Evolutionary conservation across 192 early-diverging fungal species (phyloP).

Genomic region (Chytriomyces hyalinus): DNA sequence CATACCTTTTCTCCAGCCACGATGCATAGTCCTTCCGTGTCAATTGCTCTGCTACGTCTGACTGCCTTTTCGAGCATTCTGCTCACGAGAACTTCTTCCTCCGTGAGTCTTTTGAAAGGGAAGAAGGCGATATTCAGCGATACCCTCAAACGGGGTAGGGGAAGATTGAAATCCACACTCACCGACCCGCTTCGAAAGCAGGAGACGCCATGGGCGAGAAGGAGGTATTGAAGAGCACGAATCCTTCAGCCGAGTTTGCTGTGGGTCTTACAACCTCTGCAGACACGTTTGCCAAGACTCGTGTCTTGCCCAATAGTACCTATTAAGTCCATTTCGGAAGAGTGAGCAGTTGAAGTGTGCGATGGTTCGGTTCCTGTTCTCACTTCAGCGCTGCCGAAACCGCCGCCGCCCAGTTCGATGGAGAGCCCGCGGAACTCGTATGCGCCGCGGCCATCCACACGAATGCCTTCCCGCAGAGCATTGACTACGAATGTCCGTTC

Average conservation of each 20-base stretch:
- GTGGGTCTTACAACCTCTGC: conserved; percentile 65
- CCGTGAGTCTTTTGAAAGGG: conserved; percentile 59
- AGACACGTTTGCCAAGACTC: conserved; percentile 56
- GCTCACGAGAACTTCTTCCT: conserved; percentile 83
- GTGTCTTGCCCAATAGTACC: conserved; percentile 84
- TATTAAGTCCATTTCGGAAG: conserved; percentile 65
- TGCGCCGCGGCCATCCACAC: conserved; percentile 79
- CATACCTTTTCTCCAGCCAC: conserved; percentile 88
- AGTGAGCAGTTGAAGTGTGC: background rate
- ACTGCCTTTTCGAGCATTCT: conserved; percentile 90
- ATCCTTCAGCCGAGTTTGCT: conserved; percentile 73
- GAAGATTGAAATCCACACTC: background rate
- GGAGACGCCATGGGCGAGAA: conserved; percentile 86
- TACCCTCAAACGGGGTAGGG: background rate
- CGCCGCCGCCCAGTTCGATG: conserved; percentile 23
- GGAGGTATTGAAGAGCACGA: conserved; percentile 84
- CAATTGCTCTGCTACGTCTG: conserved; percentile 81
- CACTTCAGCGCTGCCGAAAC: conserved; percentile 28
- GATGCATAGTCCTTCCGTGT: conserved; percentile 97
- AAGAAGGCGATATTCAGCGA: background rate
- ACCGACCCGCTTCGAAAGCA: conserved; percentile 69
- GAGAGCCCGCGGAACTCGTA: conserved; percentile 71
- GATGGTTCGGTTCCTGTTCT: background rate
- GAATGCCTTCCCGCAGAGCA: conserved; percentile 69
- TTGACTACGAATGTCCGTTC: conserved; percentile 77